Percentiles rank a stretch among this genome's conserved stretches.
Evolutionary conservation across 1,284 basidiomycete species (phyloP).

Genomic region (Boletus mariae): DNA sequence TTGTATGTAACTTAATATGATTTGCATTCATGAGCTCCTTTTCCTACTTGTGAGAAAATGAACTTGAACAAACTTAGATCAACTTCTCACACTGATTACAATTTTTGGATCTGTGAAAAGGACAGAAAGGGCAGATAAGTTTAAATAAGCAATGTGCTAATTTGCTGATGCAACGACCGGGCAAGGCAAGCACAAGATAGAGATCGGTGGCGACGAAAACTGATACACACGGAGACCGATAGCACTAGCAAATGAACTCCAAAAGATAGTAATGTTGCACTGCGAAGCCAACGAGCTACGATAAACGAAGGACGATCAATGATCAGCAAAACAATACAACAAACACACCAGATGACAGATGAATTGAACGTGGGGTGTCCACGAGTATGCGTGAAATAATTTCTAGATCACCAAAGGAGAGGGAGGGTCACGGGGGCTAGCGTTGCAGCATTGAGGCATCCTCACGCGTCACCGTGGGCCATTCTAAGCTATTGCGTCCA

Average conservation of each 20-base stretch:
- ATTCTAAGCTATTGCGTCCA: slow-evolving; percentile 23
- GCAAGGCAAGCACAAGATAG: slow-evolving; percentile 14
- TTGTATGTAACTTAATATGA: too few species aligned
- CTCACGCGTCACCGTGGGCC: slow-evolving; percentile 14
- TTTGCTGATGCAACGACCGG: slow-evolving; percentile 1
- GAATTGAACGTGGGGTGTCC: slow-evolving; percentile 27
- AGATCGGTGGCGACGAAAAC: slow-evolving; percentile 15
- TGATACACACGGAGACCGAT: slow-evolving; percentile 15
- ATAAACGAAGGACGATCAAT: not conserved
- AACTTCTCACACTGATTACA: too few species aligned
- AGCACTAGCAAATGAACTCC: slow-evolving; percentile 23
- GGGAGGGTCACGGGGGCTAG: not conserved
- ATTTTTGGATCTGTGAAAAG: too few species aligned
- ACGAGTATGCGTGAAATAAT: slow-evolving; percentile 24
- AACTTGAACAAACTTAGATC: too few species aligned
- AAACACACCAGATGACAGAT: slow-evolving; percentile 11
- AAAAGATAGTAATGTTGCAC: slow-evolving; percentile 15
- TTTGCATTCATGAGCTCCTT: too few species aligned
- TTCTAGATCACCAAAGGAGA: slow-evolving; percentile 15
- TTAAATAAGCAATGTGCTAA: too few species aligned
- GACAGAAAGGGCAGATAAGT: too few species aligned
- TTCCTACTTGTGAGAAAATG: too few species aligned
- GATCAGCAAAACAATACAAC: slow-evolving; percentile 17
- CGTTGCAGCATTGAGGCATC: slow-evolving; percentile 21
- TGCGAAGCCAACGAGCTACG: not conserved